Evolutionary conservation across 495 filamentous ascomycete genomes (phyloP), one percentile per base, ranked within the genome.

Genomic region (Penicilliopsis zonata): DNA sequence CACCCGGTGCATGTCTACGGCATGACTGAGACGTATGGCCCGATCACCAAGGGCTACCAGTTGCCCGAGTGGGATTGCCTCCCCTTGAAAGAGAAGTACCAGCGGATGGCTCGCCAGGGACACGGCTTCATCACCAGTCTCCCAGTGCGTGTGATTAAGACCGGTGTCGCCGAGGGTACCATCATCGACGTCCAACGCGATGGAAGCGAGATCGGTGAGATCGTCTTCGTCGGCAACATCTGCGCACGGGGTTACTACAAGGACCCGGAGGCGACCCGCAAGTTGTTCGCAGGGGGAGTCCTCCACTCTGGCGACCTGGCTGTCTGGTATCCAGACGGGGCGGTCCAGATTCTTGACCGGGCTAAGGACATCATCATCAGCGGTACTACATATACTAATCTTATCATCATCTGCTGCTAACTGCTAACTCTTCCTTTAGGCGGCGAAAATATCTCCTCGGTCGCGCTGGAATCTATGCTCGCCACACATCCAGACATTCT

Each of bases 311-410:
- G 92, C 1, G 90, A 98, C 47, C 55, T 98, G 34, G 90, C 90
- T 3, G 87, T 98, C 4, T 84, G 80, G 80, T 82, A 93, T 49
- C 67, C 78, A 1, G 87, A 96, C 47, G 86, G 88, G 1, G 76
- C 82, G 30, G 74, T 86, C 27, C 84, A 95, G 63, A 94, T 98
- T 41, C 64, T 92, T 38, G 90, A 98, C 53, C 69, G 90, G 21
- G 82, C 83, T 3, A 98, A 96, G 61, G 90, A 98, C 50, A 95
- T 98, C 28, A 96, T 98, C 31, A 98, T 98, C 38, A 93, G 85
- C 40, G 90, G 86, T 87, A 7, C 12, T 33, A 18, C 8, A n/a
- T 9, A 5, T 7, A 24, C 18, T 5, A 19, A 15, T 17, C 28
- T 18, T 16, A 18, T 27, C 18, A 23, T 15, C 38, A 10, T 32